Base-by-base conservation (phyloP, 345 rosid species). In the Eutrema heterophyllum region DNA sequence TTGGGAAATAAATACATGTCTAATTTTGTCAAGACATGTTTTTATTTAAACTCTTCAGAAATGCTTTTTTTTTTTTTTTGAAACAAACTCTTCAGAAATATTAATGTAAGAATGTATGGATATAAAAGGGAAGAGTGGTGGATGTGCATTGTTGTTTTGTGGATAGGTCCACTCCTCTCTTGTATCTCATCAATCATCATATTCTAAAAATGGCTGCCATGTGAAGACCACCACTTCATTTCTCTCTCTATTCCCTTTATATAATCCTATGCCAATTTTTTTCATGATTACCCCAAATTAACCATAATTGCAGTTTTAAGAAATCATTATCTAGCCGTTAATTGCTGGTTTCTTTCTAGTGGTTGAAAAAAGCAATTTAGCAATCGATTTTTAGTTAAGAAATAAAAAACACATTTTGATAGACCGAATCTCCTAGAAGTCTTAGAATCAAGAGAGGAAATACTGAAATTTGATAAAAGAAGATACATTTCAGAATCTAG, bases 171-270 rank as follows among this genome's bases (percentile, higher is more conserved):
- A 51, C 70, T 63, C 26, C 7, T 72, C 51, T 70, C 12, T 58
- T 59, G 49, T 9, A 62, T 60, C 76, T 62, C 69, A 72, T 71
- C 75, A 71, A 69, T 62, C 69, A 72, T 71, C 75, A 71, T 71
- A 52, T 73, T 46, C 59, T 65, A 65, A 64, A 73, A 65, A 46
- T 73, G 59, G 58, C 43, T 64, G 65, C 72, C 78, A 73, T 73
- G 78, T 73, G 78, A 73, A 73, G 72, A 54, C 59, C 71, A 45
- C 71, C 45, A 73, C 21, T 33, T 36, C 63, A 15, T 54, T 46
- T 52, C 45, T 64, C 38, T 65, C 40, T 73, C 29, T 72, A 5
- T 43, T 43, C 39, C 63, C 43, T 64, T 72, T 52, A 72, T 43
- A 52, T 72, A 72, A 72, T 41, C 51, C 7, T 41, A 52, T 52